Evolutionary conservation across 805 yeast species (phyloP).

Genomic region (Wickerhamiella kazuoi): DNA sequence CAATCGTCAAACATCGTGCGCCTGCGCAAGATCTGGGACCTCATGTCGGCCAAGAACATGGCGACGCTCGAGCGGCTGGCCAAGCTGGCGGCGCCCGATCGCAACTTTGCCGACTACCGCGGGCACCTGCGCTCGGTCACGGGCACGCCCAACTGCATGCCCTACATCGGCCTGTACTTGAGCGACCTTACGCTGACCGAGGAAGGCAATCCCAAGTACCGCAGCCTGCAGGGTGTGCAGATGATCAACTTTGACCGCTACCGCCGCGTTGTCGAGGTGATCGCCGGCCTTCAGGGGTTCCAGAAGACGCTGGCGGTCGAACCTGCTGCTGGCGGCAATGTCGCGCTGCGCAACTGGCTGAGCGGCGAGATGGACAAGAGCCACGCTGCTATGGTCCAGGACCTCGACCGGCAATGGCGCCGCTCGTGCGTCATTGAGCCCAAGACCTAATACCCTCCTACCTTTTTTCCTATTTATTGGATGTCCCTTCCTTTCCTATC

Average conservation of each 20-base stretch:
- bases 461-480: slow-evolving; percentile 2
- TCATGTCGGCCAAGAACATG: slow-evolving; percentile 15
- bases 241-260: slow-evolving; percentile 23
- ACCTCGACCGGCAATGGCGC: slow-evolving; percentile 22
- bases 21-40: slow-evolving; percentile 21
- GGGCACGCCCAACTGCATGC: slow-evolving; percentile 18
- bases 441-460: not conserved
- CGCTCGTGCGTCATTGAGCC: slow-evolving; percentile 23
- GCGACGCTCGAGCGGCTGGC: slow-evolving; percentile 14
- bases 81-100: slow-evolving; percentile 19
- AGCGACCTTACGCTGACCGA: slow-evolving; percentile 22
- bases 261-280: slow-evolving; percentile 16
- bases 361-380: slow-evolving; percentile 19
- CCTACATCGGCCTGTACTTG: slow-evolving; percentile 22
- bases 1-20: slow-evolving; percentile 22
- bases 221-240: slow-evolving; percentile 5
- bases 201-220: slow-evolving; percentile 21
- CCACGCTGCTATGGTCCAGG: slow-evolving; percentile 15
- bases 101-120: slow-evolving; percentile 21
- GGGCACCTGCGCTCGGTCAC: slow-evolving; percentile 13
- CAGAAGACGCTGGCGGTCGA: slow-evolving; percentile 14
- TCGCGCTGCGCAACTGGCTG: slow-evolving; percentile 20
- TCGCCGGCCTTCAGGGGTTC: slow-evolving; percentile 20
- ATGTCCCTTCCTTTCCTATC: not conserved
- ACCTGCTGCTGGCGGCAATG: slow-evolving; percentile 5